These are phyloP conservation scores for Acanthamoeba quina DNA, from an alignment of 208 protist genomes.

Conservation along the genomic window DNA sequence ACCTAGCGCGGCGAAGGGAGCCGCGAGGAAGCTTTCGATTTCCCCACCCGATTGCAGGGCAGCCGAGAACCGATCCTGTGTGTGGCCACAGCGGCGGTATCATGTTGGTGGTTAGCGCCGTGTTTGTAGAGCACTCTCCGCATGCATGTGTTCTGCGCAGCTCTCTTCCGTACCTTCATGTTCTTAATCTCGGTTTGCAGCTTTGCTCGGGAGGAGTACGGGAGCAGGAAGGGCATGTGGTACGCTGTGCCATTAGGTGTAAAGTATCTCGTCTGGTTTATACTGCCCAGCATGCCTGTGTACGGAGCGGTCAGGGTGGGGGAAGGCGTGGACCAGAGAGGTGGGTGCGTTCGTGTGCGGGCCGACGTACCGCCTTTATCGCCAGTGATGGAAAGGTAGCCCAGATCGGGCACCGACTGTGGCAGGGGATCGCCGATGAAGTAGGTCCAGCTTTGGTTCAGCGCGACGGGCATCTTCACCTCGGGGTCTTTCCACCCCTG, in stretches of 20 bases:
- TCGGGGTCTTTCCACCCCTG: slow-evolving; percentile 43
- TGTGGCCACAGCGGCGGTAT: not conserved
- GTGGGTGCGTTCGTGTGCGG: not conserved
- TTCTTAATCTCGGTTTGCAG: not conserved
- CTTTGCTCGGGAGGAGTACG: not conserved
- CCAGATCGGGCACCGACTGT: not conserved
- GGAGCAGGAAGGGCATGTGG: slow-evolving; percentile 1
- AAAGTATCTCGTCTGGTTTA: not conserved
- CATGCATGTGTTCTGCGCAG: not conserved
- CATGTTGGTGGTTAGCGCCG: not conserved
- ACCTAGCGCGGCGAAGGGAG: not conserved
- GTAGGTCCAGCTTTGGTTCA: not conserved
- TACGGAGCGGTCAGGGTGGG: not conserved
- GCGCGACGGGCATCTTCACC: not conserved
- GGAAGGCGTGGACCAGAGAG: no score
- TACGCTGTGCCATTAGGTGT: not conserved
- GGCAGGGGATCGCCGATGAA: slow-evolving; percentile 30
- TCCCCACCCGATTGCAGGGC: not conserved
- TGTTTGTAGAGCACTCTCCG: no score
- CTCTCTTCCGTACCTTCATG: not conserved
- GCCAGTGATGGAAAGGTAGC: not conserved
- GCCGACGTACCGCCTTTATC: not conserved
- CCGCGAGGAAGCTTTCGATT: not conserved
- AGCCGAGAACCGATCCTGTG: not conserved
- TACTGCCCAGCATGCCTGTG: not conserved